Evolutionary conservation across 345 rosid genomes (phyloP), one percentile per base, ranked within the genome.

Genomic region (Corymbia maculata): DNA sequence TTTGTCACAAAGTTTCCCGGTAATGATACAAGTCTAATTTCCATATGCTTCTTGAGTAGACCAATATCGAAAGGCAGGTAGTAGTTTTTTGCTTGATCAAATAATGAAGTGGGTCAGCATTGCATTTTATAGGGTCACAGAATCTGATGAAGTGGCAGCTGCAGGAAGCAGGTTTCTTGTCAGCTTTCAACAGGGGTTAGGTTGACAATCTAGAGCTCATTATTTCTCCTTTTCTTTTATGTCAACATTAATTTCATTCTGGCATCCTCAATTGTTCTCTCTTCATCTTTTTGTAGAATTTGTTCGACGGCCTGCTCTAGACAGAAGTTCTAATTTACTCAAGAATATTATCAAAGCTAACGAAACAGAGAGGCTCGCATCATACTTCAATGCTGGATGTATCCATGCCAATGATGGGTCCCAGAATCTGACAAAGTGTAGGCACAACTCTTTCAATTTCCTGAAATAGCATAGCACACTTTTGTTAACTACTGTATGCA

Each of bases 361-460:
- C 89, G 96, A 96, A 89, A 94, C 97, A 66, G 91, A 85, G 90
- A 90, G 95, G 91, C 88, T 95, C 61, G 89, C 92, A 89, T 94
- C 95, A 30, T 97, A 96, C 86, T 68, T 95, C 59, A 93, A 91
- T 90, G 92, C 94, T 53, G 97, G 97, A 52, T 92, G 97, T 90
- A 79, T 90, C 45, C 91, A 92, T 85, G 87, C 82, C 44, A 90
- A 91, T 86, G 97, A 91, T 70, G 90, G 89, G 21, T 89, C 92
- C n/a, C 93, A 92, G 84, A 93, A 90, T 90, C 89, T 91, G 89
- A 90, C 86, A 94, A 94, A 95, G 94, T 94, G 98, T 97, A 93
- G 90, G 96, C 85, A 52, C 66, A 64, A 47, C 86, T 68, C 44
- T 70, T 59, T 79, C 32, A 75, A 75, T 75, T 75, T 75, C 84